These are phyloP conservation scores for Trichophyton rubrum DNA, from an alignment of 2,329 filamentous ascomycete genomes.

Conservation along the genomic window DNA sequence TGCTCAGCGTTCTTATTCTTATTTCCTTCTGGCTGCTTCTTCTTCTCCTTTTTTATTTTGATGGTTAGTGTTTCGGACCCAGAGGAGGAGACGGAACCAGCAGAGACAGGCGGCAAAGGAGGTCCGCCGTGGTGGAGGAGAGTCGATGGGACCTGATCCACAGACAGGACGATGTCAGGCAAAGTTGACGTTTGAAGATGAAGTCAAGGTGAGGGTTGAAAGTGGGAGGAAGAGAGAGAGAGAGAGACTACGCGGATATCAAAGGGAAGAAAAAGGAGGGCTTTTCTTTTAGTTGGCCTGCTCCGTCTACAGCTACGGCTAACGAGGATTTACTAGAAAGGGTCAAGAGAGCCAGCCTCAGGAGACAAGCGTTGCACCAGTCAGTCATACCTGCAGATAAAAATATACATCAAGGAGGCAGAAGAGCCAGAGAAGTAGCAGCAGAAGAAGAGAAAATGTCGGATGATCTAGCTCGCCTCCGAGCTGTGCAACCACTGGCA, in stretches of 20 bases:
- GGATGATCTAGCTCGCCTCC: neutral
- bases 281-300: too few relatives aligned
- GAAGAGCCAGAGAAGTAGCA: neutral
- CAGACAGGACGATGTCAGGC: neutral
- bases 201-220: neutral
- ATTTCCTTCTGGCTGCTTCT: neutral
- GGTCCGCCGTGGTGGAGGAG: slow-evolving; percentile 3
- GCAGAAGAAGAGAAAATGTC: neutral
- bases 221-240: neutral
- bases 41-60: neutral
- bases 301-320: neutral
- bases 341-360: neutral
- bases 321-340: too few relatives aligned
- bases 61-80: neutral
- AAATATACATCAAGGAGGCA: neutral
- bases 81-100: neutral
- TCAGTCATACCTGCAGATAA: neutral
- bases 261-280: too few relatives aligned
- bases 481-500: neutral
- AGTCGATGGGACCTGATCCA: neutral
- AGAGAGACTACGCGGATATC: neutral
- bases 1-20: too few relatives aligned
- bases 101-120: neutral
- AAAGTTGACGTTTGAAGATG: neutral
- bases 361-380: neutral